These are phyloP conservation scores for Lipomyces yamanashiensis DNA, from an alignment of 805 yeast genomes.

Conservation along the genomic window DNA sequence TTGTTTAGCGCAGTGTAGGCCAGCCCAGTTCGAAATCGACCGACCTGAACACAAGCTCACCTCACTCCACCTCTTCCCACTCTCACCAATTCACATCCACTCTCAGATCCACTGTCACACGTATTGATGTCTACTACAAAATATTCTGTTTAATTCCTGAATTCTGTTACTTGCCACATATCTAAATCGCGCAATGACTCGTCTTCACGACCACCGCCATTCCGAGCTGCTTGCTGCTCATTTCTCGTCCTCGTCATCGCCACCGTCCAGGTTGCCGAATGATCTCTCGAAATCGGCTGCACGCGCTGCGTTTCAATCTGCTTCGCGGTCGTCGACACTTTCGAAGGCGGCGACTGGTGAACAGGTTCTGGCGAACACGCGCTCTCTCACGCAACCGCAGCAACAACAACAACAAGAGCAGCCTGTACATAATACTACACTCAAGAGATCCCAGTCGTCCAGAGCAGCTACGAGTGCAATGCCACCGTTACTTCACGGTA, in stretches of 20 bases:
- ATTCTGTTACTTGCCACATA: too few species aligned
- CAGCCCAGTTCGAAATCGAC: neutral
- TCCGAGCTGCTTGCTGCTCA: neutral
- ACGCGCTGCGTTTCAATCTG: constrained; percentile 3
- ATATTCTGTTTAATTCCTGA: too few species aligned
- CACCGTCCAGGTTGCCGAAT: neutral
- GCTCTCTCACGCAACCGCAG: neutral
- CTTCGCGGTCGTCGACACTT: constrained; percentile 4
- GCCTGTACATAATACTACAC: too few species aligned
- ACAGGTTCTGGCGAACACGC: neutral
- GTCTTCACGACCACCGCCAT: too few species aligned
- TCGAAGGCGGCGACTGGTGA: constrained; percentile 12
- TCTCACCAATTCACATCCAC: too few species aligned
- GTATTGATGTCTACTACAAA: too few species aligned
- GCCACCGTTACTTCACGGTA: constrained; percentile 9
- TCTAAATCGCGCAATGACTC: too few species aligned
- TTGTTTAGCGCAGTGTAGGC: neutral
- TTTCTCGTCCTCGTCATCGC: neutral
- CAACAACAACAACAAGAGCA: neutral
- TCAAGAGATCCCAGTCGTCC: neutral
- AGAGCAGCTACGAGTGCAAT: constrained; percentile 3
- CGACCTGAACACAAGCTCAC: too few species aligned
- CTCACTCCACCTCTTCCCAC: too few species aligned
- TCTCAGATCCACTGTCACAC: too few species aligned
- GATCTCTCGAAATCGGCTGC: constrained; percentile 16